These are phyloP conservation scores for Ustilago bromivora DNA, from an alignment of 1,284 basidiomycete species.

Conservation along the genomic window DNA sequence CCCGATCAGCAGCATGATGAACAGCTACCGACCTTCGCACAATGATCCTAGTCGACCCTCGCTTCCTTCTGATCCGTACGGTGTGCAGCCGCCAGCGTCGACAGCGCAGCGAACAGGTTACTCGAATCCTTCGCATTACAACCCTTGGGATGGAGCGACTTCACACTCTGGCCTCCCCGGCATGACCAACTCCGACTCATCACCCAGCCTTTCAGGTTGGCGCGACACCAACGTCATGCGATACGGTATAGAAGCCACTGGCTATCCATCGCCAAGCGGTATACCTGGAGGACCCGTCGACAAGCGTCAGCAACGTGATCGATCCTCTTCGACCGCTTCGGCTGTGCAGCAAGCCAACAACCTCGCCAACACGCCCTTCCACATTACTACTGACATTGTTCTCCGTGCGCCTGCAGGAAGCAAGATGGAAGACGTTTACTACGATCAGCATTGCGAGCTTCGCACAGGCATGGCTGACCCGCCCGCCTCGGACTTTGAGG, in stretches of 20 bases:
- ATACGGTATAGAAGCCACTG: slow-evolving; percentile 31
- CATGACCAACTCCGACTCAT: slow-evolving; percentile 23
- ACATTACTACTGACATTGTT: slow-evolving; percentile 56
- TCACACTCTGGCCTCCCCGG: slow-evolving; percentile 27
- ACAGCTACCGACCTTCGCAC: slow-evolving; percentile 38
- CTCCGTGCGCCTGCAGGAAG: slow-evolving; percentile 49
- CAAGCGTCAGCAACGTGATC: slow-evolving; percentile 49
- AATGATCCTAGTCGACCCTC: slow-evolving; percentile 43
- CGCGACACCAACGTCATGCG: slow-evolving; percentile 30
- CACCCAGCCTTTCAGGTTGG: slow-evolving; percentile 36
- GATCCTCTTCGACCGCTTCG: slow-evolving; percentile 35
- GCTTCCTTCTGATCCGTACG: slow-evolving; percentile 38
- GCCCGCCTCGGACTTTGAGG: slow-evolving; percentile 46
- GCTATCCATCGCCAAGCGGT: slow-evolving; percentile 35
- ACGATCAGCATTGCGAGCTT: slow-evolving; percentile 54
- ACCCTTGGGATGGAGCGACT: slow-evolving; percentile 26
- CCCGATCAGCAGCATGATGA: slow-evolving; percentile 45
- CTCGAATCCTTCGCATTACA: slow-evolving; percentile 24
- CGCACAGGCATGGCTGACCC: slow-evolving; percentile 48
- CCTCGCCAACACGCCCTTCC: slow-evolving; percentile 49
- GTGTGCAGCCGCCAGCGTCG: slow-evolving; percentile 23
- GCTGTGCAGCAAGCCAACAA: slow-evolving; percentile 42
- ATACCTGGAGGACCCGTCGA: slow-evolving; percentile 19
- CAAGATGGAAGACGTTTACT: slow-evolving; percentile 57
- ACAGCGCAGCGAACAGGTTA: slow-evolving; percentile 22